Conservation (phyloP, 1,139 yeast species). For the Suhomyces taliae region DNA sequence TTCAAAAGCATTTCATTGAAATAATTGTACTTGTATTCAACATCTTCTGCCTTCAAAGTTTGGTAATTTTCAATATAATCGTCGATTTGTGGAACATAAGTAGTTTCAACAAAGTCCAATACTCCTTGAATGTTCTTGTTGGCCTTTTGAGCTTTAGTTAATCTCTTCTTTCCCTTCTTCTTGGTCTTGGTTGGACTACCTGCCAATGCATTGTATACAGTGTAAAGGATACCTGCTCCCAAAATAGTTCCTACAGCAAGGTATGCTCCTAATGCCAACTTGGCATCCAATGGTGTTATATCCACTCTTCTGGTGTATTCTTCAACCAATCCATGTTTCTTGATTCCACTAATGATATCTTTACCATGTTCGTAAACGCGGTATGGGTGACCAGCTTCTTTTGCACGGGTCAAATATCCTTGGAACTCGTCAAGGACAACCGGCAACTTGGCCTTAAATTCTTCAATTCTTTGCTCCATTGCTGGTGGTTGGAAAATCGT, state of each 20-base stretch:
- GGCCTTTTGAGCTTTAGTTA: slow-evolving; percentile 45
- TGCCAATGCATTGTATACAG: neutral
- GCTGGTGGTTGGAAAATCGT: neutral
- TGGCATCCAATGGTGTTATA: slow-evolving; percentile 6
- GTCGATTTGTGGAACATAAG: slow-evolving; percentile 47
- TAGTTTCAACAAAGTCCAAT: slow-evolving; percentile 43
- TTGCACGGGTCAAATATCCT: slow-evolving; percentile 3
- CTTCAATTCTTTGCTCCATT: slow-evolving; percentile 7
- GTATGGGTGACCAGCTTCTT: slow-evolving; percentile 5
- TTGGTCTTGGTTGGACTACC: slow-evolving; percentile 16
- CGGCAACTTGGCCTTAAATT: slow-evolving; percentile 9
- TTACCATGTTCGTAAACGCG: slow-evolving; percentile 5
- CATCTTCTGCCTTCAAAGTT: slow-evolving; percentile 36
- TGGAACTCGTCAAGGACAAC: slow-evolving; percentile 6
- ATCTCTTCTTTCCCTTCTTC: slow-evolving; percentile 37
- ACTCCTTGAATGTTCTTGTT: slow-evolving; percentile 42
- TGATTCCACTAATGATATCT: slow-evolving; percentile 3
- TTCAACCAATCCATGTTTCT: slow-evolving; percentile 6
- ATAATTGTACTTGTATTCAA: slow-evolving; percentile 54
- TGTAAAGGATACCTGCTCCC: slow-evolving; percentile 3
- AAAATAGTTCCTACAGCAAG: slow-evolving; percentile 4
- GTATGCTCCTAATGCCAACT: slow-evolving; percentile 8
- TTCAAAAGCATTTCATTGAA: slow-evolving; percentile 69
- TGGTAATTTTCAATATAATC: slow-evolving; percentile 36
- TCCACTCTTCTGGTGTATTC: slow-evolving; percentile 6